phyloP scores from a whole-genome alignment of 805 yeast genomes.

The Starmerella ratchasimensis region DNA sequence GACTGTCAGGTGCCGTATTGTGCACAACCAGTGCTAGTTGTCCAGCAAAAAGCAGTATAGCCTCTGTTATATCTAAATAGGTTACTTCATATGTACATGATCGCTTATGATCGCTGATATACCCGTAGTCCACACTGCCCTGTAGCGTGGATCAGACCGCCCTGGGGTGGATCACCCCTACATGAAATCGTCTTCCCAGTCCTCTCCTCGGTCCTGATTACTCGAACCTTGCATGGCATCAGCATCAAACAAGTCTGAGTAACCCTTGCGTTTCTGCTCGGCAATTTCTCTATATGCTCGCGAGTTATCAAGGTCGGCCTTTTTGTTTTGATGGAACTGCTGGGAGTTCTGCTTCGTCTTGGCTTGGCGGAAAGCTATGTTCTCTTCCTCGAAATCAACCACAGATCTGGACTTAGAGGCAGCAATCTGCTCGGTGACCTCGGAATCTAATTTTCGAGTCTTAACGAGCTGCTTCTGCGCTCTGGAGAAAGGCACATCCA shows the following conservation, averaged over 20 bases:
- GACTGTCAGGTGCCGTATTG: no score
- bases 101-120: no score
- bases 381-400: constrained; percentile 10
- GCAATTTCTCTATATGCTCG: constrained; percentile 21
- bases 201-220: constrained; percentile 37
- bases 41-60: no score
- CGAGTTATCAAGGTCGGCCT: constrained; percentile 30
- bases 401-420: background rate
- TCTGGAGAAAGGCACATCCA: background rate
- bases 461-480: constrained; percentile 26
- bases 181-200: constrained; percentile 48
- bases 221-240: constrained; percentile 33
- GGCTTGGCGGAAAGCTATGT: constrained; percentile 30
- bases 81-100: no score
- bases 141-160: no score
- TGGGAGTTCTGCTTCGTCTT: constrained; percentile 22
- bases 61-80: no score
- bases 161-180: no score
- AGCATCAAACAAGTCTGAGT: constrained; percentile 38
- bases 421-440: constrained; percentile 10
- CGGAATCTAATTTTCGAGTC: constrained; percentile 19
- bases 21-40: no score
- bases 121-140: no score
- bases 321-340: constrained; percentile 29
- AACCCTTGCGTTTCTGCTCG: constrained; percentile 30